A percentile compares a stretch with the other conserved stretches of the same genome.
Evolutionary conservation across 1,139 yeast species (phyloP).

Genomic region (Zygosaccharomyces sapae): DNA sequence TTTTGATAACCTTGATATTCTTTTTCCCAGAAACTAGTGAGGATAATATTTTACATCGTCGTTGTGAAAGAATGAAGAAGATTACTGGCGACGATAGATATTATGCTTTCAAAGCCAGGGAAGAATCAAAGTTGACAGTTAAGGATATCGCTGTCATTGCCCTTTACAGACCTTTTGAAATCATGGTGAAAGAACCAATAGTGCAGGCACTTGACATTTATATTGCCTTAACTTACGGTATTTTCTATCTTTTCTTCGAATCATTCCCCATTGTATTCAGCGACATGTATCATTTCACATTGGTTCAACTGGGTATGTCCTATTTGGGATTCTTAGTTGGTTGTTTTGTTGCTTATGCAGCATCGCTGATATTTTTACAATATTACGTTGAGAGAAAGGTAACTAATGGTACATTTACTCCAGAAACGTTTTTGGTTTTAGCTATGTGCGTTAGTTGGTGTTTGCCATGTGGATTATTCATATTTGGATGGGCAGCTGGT

Average conservation of each 20-base stretch:
- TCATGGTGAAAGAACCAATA: constrained; percentile 44
- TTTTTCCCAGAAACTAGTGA: constrained; percentile 50
- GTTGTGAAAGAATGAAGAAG: constrained; percentile 45
- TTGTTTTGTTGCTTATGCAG: constrained; percentile 31
- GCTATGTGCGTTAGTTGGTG: constrained; percentile 44
- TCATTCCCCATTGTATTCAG: constrained; percentile 54
- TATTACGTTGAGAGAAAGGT: constrained; percentile 28
- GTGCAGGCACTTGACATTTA: constrained; percentile 48
- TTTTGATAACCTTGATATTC: constrained; percentile 37
- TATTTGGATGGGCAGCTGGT: constrained; percentile 49
- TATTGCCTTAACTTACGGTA: constrained; percentile 50
- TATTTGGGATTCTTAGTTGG: constrained; percentile 48
- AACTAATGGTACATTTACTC: constrained; percentile 34
- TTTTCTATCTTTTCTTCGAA: constrained; percentile 56
- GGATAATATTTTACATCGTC: constrained; percentile 43
- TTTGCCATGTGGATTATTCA: constrained; percentile 45
- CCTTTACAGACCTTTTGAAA: constrained; percentile 48
- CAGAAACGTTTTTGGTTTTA: constrained; percentile 44
- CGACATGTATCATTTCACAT: constrained; percentile 45
- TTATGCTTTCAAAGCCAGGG: constrained; percentile 36
- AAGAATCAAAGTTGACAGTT: constrained; percentile 34
- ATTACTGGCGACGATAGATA: constrained; percentile 43
- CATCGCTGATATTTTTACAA: constrained; percentile 15
- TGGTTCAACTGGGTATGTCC: constrained; percentile 47
- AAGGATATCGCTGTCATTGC: constrained; percentile 39